A percentile compares a stretch with the other conserved stretches of the same genome.
phyloP scores from a whole-genome alignment of 2,329 filamentous ascomycete species.

The Cladophialophora exuberans region DNA sequence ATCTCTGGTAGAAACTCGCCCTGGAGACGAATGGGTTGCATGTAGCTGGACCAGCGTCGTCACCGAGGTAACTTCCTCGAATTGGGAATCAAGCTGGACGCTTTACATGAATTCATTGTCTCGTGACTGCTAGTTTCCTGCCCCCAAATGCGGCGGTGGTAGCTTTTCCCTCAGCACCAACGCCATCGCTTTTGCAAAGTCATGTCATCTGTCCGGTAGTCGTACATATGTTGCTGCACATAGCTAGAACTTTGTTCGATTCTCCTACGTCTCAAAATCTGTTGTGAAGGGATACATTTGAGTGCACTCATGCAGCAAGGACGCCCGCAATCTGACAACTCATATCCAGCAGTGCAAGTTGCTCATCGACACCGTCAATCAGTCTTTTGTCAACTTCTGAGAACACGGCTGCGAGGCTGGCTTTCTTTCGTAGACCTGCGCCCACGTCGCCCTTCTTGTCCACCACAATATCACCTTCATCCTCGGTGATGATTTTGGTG shows the following conservation, averaged over 20 bases:
- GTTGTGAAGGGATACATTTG: background rate
- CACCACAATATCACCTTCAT: slow-evolving; percentile 63
- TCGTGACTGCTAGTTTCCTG: too few species aligned
- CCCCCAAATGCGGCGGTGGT: too few species aligned
- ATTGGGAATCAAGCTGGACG: too few species aligned
- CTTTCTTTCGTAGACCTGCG: slow-evolving; percentile 74
- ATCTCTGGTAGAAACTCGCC: too few species aligned
- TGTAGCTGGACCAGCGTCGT: too few species aligned
- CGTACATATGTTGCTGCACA: too few species aligned
- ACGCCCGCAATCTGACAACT: slow-evolving; percentile 74
- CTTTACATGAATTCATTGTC: too few species aligned
- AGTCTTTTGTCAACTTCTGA: slow-evolving; percentile 93
- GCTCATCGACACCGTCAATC: slow-evolving; percentile 93
- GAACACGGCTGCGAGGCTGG: slow-evolving; percentile 84
- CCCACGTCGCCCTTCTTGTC: background rate
- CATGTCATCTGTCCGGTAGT: too few species aligned
- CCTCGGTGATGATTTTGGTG: slow-evolving; percentile 79
- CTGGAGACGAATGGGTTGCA: too few species aligned
- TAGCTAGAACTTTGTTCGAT: background rate
- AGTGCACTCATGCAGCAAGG: slow-evolving; percentile 10
- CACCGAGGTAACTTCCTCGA: too few species aligned
- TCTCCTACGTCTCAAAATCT: background rate
- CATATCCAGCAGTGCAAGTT: slow-evolving; percentile 85
- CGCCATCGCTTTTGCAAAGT: too few species aligned
- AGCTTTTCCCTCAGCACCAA: too few species aligned